A percentile compares a stretch with the other conserved stretches of the same genome.
Conservation (phyloP, 177 flowering plant species). For the Tripterygium wilfordii region DNA sequence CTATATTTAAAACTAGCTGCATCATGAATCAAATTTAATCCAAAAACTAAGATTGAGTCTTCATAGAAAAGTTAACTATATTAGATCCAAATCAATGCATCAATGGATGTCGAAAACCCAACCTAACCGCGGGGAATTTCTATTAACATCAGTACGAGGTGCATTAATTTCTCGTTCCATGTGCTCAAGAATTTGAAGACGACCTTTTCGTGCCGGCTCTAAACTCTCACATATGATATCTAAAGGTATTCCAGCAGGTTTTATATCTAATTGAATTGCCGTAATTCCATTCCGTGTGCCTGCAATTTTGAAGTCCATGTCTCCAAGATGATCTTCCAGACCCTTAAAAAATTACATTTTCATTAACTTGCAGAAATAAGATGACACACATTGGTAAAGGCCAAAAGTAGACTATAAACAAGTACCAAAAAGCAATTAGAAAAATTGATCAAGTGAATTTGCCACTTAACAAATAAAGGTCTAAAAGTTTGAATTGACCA, state of each 20-base stretch:
- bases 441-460: no score
- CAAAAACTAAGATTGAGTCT: no score
- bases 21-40: constrained; percentile 10
- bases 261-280: constrained; percentile 93
- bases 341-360: constrained; percentile 72
- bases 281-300: constrained; percentile 90
- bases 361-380: no score
- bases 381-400: no score
- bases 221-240: constrained; percentile 83
- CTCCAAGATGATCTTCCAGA: constrained; percentile 97
- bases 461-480: no score
- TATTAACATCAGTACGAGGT: constrained; percentile 66
- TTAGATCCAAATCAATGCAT: no score
- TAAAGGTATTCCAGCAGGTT: constrained; percentile 96
- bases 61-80: no score
- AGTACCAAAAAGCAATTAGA: no score
- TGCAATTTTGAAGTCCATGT: constrained; percentile 98
- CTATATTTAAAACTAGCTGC: constrained; percentile 69
- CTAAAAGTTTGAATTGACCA: no score
- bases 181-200: constrained; percentile 81
- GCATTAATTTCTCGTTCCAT: constrained; percentile 80
- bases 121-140: constrained; percentile 75
- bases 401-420: no score
- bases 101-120: constrained; percentile 1
- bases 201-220: constrained; percentile 74